These are phyloP conservation scores for Sordaria brevicollis DNA, from an alignment of 495 filamentous ascomycete genomes.

Conservation along the genomic window DNA sequence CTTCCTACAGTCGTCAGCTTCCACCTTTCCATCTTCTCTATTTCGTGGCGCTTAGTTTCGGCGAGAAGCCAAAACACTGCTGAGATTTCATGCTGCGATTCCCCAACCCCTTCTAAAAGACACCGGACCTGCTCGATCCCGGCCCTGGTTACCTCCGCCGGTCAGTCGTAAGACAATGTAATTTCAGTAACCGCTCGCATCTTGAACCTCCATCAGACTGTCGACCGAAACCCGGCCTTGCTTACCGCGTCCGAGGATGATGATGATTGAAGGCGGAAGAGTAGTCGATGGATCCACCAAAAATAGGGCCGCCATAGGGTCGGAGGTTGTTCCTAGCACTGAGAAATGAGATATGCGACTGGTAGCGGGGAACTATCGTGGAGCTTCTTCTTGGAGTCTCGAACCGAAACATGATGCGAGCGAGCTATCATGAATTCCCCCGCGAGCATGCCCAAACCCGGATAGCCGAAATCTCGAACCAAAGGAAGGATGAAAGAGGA, in stretches of 20 bases:
- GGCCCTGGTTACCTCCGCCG: conserved; percentile 2
- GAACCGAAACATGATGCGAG: background rate
- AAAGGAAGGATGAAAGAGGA: background rate
- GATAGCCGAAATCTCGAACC: background rate
- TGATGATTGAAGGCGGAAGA: background rate
- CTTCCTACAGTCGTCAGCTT: background rate
- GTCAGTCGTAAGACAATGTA: conserved; percentile 14
- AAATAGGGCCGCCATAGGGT: conserved; percentile 1
- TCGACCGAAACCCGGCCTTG: background rate
- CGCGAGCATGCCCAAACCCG: background rate
- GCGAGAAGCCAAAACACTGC: background rate
- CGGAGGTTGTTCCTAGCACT: background rate
- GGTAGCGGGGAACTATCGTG: background rate
- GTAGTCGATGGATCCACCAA: background rate
- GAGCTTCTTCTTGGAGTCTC: background rate
- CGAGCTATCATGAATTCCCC: background rate
- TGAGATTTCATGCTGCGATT: background rate
- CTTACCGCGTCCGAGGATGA: background rate
- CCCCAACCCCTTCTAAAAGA: background rate
- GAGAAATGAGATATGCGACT: background rate
- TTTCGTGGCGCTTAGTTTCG: background rate
- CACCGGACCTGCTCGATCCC: conserved; percentile 1
- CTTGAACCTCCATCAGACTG: background rate
- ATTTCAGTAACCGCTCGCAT: conserved; percentile 24
- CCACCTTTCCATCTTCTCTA: background rate